Base-by-base conservation (phyloP, 2,329 filamentous ascomycete species). In the Leptographium procerum region DNA sequence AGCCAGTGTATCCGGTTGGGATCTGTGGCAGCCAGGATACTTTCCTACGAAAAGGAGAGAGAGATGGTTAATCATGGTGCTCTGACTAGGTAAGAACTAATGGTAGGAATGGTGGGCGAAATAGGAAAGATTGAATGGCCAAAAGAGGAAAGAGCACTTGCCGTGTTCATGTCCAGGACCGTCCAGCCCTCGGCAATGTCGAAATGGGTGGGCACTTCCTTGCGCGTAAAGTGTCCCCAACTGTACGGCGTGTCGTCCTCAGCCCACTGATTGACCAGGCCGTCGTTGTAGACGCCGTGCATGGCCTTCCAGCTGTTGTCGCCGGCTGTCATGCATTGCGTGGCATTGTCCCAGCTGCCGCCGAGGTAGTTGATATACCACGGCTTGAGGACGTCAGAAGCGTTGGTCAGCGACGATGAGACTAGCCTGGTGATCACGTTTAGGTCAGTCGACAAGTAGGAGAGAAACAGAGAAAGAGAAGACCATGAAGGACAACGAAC, bases 341-440 rank as follows among this genome's bases (percentile, higher is more conserved):
- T 81, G 0, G 78, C 75, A 36, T 79, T 69, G 7, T 67, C 61
- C 69, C 72, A 80, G 45, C 72, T 68, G n/a, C 75, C 77, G 2
- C 77, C 78, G 7, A 75, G 70, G 62, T 81, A 80, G 63, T 80
- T 81, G 24, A 83, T 67, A 62, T 82, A 77, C 75, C 76, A 82
- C 0, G 79, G 79, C 14, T 77, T 70, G 14, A 82, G 69, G 13
- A 40, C 33, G 13, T 36, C 51, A 22, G 52, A 34, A 9, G 45
- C 34, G 36, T 48, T 56, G 56, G 9, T 26, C 36, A 33, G 43
- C 47, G 52, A 45, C 36, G 40, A 26, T 52, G 33, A 56, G 1
- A 58, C 52, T 3, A 43, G 47, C 40, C 40, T 43, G 40, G 34
- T 14, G 1, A 10, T 33, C 31, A n/a, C 31, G 31, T 33, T 19